Evolutionary conservation across 2,329 filamentous ascomycete species (phyloP), one percentile per base, ranked within the genome.

Genomic region (Diaporthe amygdali): DNA sequence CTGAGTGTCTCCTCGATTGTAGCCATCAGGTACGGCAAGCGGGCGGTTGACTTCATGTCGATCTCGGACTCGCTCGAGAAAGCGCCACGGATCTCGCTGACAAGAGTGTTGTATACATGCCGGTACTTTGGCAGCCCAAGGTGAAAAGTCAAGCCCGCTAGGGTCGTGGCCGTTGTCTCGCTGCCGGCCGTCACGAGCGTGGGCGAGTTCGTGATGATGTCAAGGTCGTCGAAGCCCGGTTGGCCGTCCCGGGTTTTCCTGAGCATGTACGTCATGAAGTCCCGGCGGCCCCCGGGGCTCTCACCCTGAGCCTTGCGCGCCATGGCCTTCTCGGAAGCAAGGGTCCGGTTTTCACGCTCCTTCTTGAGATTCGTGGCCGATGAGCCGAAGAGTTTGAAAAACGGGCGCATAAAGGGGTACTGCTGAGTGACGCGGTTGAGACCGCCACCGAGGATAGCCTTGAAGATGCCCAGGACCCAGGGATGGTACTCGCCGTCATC

Each of bases 1-100:
- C 95, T 93, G 78, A 97, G 90, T 0, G 93, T 93, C 82, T 97
- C 95, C 80, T 92, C 91, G 82, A 97, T 93, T 37, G 95, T 90
- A 75, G 86, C 87, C 75, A 91, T 87, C 3, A 97, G 86, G 78
- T 97, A 97, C 1, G 90, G 89, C 27, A 97, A 86, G 72, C 64
- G 37, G 9, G 69, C 54, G 39, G 55, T 61, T 3, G 69, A 47
- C 39, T 47, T 63, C 64, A 71, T 71, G 22, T 61, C 68, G 34
- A 82, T 78, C 14, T 81, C 79, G 8, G 72, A 71, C 8, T 75
- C 74, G 9, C 61, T 66, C 2, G 55, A 37, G 52, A 82, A 82
- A 7, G 68, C 70, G 8, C 64, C 54, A 4, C 77, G 77, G 32
- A 82, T 73, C 68, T 81, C 79, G 2, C 68, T 54, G 22, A 73